Percentiles rank a stretch among this genome's conserved stretches.
Conservation (phyloP, 208 protist species). For the Kentomonas sorsogonicus region DNA sequence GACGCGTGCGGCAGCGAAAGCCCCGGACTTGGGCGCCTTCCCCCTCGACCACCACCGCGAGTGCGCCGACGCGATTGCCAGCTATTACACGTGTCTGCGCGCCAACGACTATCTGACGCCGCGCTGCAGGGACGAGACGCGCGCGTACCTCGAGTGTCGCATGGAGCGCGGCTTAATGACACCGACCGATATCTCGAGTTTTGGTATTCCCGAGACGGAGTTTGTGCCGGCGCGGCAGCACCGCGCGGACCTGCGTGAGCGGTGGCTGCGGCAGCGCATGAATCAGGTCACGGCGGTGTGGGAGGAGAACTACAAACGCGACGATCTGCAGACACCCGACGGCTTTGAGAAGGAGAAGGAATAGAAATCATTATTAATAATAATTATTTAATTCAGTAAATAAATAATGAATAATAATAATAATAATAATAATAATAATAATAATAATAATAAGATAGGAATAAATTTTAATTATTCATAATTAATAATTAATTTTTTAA, state of each 20-base stretch:
- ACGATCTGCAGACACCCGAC: constrained; percentile 61
- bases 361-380: constrained; percentile 7
- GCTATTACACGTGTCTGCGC: constrained; percentile 82
- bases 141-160: constrained; percentile 77
- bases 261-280: constrained; percentile 78
- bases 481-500: constrained; percentile 7
- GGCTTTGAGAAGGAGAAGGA: constrained; percentile 72
- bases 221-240: constrained; percentile 80
- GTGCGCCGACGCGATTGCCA: constrained; percentile 75
- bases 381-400: not conserved
- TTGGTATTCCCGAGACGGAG: constrained; percentile 71
- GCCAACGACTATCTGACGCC: constrained; percentile 70
- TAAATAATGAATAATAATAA: constrained; percentile 8
- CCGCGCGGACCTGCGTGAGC: constrained; percentile 59
- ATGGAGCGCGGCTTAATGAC: constrained; percentile 87
- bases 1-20: constrained; percentile 47
- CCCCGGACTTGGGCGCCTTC: constrained; percentile 82
- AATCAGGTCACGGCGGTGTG: constrained; percentile 63
- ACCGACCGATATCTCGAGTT: constrained; percentile 59
- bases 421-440: constrained; percentile 3
- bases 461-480: not conserved
- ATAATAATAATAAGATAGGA: constrained; percentile 8
- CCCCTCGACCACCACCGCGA: constrained; percentile 88
- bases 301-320: constrained; percentile 68
- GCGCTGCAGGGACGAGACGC: constrained; percentile 75